Evolutionary conservation across 768 basidiomycete species (phyloP).

Genomic region (Amanita pseudoporphyria): DNA sequence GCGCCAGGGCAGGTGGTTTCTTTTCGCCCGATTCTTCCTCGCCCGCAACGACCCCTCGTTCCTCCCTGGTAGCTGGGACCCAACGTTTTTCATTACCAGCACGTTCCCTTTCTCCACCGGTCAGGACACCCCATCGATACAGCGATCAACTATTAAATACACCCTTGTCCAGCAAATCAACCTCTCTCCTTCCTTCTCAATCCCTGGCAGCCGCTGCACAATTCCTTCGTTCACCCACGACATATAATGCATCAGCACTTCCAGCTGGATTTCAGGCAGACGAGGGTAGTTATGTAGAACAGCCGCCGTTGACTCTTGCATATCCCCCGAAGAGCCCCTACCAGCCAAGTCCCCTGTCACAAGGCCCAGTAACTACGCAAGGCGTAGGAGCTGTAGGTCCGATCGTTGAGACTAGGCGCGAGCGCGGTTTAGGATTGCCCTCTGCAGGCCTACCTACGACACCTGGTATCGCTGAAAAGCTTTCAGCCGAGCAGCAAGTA

Average conservation of each 20-base stretch:
- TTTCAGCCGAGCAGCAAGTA: constrained; percentile 28
- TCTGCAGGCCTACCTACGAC: constrained; percentile 32
- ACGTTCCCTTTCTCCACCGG: not conserved
- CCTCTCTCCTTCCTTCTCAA: constrained; percentile 25
- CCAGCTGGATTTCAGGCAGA: constrained; percentile 12
- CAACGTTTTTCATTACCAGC: constrained; percentile 43
- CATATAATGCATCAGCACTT: constrained; percentile 30
- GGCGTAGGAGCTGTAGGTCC: constrained; percentile 39
- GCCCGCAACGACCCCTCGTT: constrained; percentile 18
- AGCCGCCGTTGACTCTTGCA: constrained; percentile 50
- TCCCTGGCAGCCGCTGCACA: constrained; percentile 20
- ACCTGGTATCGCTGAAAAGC: constrained; percentile 42
- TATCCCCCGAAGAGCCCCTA: constrained; percentile 40
- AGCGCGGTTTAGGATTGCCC: constrained; percentile 25
- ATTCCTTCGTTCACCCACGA: constrained; percentile 41
- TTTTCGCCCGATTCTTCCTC: constrained; percentile 9
- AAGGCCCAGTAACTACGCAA: constrained; percentile 44
- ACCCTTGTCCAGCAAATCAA: constrained; percentile 20
- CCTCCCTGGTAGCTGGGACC: constrained; percentile 40
- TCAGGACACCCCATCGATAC: constrained; percentile 9
- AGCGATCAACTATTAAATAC: constrained; percentile 12
- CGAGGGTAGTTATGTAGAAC: constrained; percentile 1
- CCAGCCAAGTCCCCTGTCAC: constrained; percentile 44
- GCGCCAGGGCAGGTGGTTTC: constrained; percentile 15
- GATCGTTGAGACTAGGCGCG: constrained; percentile 60